Evolutionary conservation across 1,139 yeast genomes (phyloP).

Genomic region (Suhomyces wounanorum): DNA sequence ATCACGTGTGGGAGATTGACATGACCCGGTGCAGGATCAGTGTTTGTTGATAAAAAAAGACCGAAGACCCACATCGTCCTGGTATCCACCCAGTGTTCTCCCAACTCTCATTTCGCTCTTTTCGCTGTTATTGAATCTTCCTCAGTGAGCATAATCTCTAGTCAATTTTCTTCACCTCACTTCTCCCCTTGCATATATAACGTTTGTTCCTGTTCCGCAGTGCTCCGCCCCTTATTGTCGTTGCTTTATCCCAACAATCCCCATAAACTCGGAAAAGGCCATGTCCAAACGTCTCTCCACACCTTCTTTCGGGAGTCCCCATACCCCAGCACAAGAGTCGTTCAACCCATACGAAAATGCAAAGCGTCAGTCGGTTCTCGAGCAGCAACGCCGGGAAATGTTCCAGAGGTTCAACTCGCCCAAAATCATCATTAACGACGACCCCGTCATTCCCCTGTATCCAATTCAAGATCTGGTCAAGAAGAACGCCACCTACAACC

Average conservation of each 20-base stretch:
- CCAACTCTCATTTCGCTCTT: background rate
- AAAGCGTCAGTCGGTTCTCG: conserved; percentile 26
- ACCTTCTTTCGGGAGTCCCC: conserved; percentile 9
- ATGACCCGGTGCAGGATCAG: conserved; percentile 5
- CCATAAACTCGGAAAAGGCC: background rate
- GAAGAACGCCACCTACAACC: conserved; percentile 41
- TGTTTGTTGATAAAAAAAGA: conserved; percentile 13
- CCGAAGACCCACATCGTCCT: background rate
- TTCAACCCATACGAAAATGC: conserved; percentile 34
- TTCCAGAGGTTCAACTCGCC: conserved; percentile 25
- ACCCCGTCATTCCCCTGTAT: conserved; percentile 43
- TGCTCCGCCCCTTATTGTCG: background rate
- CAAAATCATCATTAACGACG: conserved; percentile 38
- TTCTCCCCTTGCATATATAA: background rate
- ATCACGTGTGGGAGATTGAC: conserved; percentile 1
- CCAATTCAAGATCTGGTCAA: conserved; percentile 33
- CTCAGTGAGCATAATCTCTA: background rate
- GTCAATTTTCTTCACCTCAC: background rate
- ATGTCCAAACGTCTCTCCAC: conserved; percentile 11
- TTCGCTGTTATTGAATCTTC: background rate
- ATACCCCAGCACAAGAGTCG: conserved; percentile 10
- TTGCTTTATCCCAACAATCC: background rate
- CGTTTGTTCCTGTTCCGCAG: background rate
- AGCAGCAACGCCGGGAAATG: conserved; percentile 25
- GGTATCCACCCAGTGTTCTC: background rate